Evolutionary conservation across 2,329 filamentous ascomycete genomes (phyloP).

Genomic region (Epichloe typhina): DNA sequence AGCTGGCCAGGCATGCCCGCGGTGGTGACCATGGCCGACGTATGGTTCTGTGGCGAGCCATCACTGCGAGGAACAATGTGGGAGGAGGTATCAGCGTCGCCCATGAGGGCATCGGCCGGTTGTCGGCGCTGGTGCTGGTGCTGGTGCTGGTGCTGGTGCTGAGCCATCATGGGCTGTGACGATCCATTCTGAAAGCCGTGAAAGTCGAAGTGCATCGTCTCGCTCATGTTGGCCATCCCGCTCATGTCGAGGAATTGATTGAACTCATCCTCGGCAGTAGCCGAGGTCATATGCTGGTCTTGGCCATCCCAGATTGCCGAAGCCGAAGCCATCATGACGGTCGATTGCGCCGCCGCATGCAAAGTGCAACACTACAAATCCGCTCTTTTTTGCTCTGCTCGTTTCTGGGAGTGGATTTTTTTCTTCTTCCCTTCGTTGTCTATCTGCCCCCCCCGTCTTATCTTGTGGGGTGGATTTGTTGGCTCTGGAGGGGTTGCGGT

Average conservation of each 20-base stretch:
- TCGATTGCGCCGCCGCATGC: neutral
- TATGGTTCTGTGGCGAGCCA: slow-evolving; percentile 29
- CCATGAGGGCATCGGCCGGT: slow-evolving; percentile 23
- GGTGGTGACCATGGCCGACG: slow-evolving; percentile 34
- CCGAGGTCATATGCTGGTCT: slow-evolving; percentile 38
- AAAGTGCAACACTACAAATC: neutral
- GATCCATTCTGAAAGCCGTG: slow-evolving; percentile 34
- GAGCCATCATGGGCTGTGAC: slow-evolving; percentile 19
- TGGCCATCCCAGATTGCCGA: slow-evolving; percentile 41
- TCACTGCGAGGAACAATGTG: slow-evolving; percentile 18
- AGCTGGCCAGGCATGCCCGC: slow-evolving; percentile 32
- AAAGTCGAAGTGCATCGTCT: slow-evolving; percentile 48
- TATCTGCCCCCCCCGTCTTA: neutral
- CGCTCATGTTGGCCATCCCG: slow-evolving; percentile 37
- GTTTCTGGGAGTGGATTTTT: neutral
- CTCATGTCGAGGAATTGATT: slow-evolving; percentile 51
- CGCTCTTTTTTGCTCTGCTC: neutral
- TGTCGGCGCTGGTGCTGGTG: slow-evolving; percentile 13
- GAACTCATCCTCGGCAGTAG: slow-evolving; percentile 44
- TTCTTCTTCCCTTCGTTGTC: neutral
- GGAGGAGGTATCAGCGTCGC: slow-evolving; percentile 17
- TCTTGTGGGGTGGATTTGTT: neutral
- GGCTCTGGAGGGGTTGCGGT: neutral
- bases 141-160: slow-evolving; percentile 13
- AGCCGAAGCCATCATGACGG: slow-evolving; percentile 37